Conservation (phyloP, 768 basidiomycete species). For the Suillus discolor region DNA sequence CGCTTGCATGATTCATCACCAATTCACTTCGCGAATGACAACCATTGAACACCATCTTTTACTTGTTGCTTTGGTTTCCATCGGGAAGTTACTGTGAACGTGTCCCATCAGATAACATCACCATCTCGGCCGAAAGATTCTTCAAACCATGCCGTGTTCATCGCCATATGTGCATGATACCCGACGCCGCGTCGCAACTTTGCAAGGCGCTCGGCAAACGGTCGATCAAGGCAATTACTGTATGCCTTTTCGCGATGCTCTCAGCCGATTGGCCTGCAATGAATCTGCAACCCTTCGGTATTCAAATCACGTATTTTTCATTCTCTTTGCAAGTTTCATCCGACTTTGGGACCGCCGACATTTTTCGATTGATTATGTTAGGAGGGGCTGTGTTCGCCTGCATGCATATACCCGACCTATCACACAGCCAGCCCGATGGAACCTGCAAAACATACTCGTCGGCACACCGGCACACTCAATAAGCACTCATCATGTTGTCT, state of each 20-base stretch:
- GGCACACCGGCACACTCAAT: too few relatives aligned
- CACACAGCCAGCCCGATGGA: too few relatives aligned
- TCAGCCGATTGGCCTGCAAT: neutral
- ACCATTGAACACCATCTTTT: neutral
- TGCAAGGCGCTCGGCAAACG: neutral
- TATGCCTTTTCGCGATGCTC: neutral
- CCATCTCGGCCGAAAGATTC: neutral
- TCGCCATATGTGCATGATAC: neutral
- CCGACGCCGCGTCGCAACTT: neutral
- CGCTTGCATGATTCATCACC: neutral
- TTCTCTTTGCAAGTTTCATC: neutral
- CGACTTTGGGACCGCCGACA: neutral
- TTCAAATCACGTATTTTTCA: neutral
- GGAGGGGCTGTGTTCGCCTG: too few relatives aligned
- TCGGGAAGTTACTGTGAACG: neutral
- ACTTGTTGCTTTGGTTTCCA: conserved; percentile 4
- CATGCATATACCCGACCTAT: too few relatives aligned
- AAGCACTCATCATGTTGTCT: too few relatives aligned
- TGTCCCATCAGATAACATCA: neutral
- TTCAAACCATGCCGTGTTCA: neutral
- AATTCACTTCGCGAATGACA: neutral
- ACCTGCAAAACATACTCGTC: too few relatives aligned
- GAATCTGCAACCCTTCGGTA: neutral
- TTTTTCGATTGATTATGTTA: neutral
- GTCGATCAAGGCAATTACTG: neutral